These are phyloP conservation scores for Stagonosporopsis cucurbitacearum DNA, from an alignment of 2,329 filamentous ascomycete genomes.

Conservation along the genomic window DNA sequence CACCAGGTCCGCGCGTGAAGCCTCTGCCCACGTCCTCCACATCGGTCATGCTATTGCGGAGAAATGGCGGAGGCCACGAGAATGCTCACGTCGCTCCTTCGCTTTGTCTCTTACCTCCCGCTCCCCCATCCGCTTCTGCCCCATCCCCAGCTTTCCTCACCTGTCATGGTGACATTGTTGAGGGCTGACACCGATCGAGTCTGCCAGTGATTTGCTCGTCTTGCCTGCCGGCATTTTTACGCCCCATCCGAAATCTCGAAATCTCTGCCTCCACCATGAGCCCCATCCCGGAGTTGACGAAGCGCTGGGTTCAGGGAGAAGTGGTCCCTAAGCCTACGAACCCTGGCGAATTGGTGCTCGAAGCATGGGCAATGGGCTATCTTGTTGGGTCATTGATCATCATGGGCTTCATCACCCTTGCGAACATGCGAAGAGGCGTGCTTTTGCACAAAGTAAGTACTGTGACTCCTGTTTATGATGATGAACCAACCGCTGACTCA, in stretches of 20 bases:
- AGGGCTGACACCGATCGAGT: slow-evolving; percentile 18
- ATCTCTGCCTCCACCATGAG: slow-evolving; percentile 30
- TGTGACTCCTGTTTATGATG: background rate
- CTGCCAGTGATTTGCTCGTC: slow-evolving; percentile 30
- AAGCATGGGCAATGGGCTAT: slow-evolving; percentile 51
- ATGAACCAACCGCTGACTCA: slow-evolving; percentile 22
- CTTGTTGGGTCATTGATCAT: slow-evolving; percentile 54
- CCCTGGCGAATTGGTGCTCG: slow-evolving; percentile 45
- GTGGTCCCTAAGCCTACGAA: slow-evolving; percentile 42
- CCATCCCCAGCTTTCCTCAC: slow-evolving; percentile 9
- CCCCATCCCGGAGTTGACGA: slow-evolving; percentile 17
- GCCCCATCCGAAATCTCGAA: slow-evolving; percentile 19
- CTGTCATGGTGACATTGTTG: slow-evolving; percentile 30
- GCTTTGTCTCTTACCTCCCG: slow-evolving; percentile 10
- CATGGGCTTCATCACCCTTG: slow-evolving; percentile 56
- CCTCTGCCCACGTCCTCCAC: slow-evolving; percentile 27
- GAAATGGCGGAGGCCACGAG: slow-evolving; percentile 35
- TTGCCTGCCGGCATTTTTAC: slow-evolving; percentile 24
- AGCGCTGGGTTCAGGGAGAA: slow-evolving; percentile 20
- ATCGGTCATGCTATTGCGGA: slow-evolving; percentile 41
- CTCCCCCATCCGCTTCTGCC: slow-evolving; percentile 1
- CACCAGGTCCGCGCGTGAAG: slow-evolving; percentile 27
- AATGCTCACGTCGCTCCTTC: slow-evolving; percentile 22
- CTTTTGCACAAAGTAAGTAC: slow-evolving; percentile 54
- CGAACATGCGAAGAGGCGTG: slow-evolving; percentile 57